These are phyloP conservation scores for Tricholoma hemisulphureum DNA, from an alignment of 768 basidiomycete genomes.

Conservation along the genomic window DNA sequence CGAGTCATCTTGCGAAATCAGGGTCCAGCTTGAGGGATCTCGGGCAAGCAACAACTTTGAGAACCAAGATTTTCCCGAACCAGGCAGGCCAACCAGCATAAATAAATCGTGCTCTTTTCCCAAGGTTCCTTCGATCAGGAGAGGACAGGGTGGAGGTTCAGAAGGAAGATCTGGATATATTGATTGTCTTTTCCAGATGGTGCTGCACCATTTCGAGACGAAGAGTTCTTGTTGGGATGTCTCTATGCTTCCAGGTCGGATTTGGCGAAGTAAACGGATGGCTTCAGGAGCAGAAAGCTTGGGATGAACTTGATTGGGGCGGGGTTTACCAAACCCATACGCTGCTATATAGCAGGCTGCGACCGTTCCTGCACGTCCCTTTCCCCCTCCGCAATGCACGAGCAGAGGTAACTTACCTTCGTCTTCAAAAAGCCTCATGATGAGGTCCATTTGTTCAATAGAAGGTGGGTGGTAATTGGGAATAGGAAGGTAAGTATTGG, in stretches of 20 bases:
- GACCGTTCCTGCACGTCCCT: conserved; percentile 61
- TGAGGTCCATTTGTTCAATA: conserved; percentile 59
- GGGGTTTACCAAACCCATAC: conserved; percentile 49
- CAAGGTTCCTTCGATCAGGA: conserved; percentile 44
- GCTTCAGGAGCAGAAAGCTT: conserved; percentile 48
- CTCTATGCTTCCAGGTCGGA: conserved; percentile 59
- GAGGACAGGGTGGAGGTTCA: conserved; percentile 48
- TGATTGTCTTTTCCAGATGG: conserved; percentile 57
- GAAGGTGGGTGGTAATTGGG: conserved; percentile 53
- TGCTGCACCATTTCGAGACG: conserved; percentile 55
- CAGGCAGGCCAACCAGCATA: conserved; percentile 60
- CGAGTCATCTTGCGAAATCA: conserved; percentile 57
- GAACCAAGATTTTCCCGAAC: conserved; percentile 61
- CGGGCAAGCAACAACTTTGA: conserved; percentile 46
- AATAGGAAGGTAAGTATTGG: conserved; percentile 56
- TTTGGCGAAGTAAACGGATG: conserved; percentile 42
- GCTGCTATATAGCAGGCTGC: conserved; percentile 60
- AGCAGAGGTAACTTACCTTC: conserved; percentile 47
- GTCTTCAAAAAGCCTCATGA: conserved; percentile 47
- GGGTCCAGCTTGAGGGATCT: conserved; percentile 41
- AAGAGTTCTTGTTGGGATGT: conserved; percentile 56
- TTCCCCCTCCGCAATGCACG: conserved; percentile 63
- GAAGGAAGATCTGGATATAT: conserved; percentile 48
- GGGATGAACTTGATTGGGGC: conserved; percentile 42
- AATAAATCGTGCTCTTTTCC: conserved; percentile 41